A percentile compares a stretch with the other conserved stretches of the same genome.
phyloP scores from a whole-genome alignment of 129 eudicot genomes.

The Pittosporum tobira region DNA sequence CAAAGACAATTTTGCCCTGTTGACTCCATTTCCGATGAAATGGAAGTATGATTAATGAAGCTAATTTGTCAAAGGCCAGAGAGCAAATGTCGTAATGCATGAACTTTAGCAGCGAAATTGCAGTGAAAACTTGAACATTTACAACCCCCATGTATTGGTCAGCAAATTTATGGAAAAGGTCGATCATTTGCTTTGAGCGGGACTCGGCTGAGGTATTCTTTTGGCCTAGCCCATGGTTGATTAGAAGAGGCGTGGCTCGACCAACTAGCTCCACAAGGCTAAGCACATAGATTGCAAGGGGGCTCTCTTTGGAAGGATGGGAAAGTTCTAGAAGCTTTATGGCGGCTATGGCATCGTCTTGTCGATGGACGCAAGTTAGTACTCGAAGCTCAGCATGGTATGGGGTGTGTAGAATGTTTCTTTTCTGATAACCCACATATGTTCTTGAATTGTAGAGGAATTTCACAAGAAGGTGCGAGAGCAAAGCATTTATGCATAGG shows the following conservation, averaged over 20 bases:
- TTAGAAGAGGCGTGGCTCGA: slow-evolving; percentile 37
- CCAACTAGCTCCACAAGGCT: slow-evolving; percentile 49
- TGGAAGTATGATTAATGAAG: slow-evolving; percentile 47
- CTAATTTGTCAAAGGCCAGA: slow-evolving; percentile 43
- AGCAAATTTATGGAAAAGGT: slow-evolving; percentile 18
- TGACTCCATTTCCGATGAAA: slow-evolving; percentile 49
- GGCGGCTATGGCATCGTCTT: slow-evolving; percentile 36
- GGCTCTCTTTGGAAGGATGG: slow-evolving; percentile 26
- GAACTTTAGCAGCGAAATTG: slow-evolving; percentile 35
- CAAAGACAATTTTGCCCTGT: slow-evolving; percentile 31
- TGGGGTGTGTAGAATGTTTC: slow-evolving; percentile 25
- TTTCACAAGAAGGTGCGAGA: slow-evolving; percentile 14
- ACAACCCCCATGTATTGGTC: slow-evolving; percentile 9
- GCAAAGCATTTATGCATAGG: slow-evolving; percentile 15
- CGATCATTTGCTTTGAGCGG: slow-evolving; percentile 34
- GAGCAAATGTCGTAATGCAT: slow-evolving; percentile 55
- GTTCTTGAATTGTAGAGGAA: slow-evolving; percentile 24
- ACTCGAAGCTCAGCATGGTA: slow-evolving; percentile 34
- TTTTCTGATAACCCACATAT: slow-evolving; percentile 44
- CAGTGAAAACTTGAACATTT: slow-evolving; percentile 30
- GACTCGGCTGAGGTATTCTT: slow-evolving; percentile 13
- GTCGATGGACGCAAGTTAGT: slow-evolving; percentile 31
- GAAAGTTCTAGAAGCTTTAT: slow-evolving; percentile 30
- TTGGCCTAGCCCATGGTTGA: slow-evolving; percentile 44
- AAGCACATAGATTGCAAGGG: slow-evolving; percentile 28